These are phyloP conservation scores for Exsudoporus floridanus DNA, from an alignment of 1,284 basidiomycete genomes.

Conservation along the genomic window DNA sequence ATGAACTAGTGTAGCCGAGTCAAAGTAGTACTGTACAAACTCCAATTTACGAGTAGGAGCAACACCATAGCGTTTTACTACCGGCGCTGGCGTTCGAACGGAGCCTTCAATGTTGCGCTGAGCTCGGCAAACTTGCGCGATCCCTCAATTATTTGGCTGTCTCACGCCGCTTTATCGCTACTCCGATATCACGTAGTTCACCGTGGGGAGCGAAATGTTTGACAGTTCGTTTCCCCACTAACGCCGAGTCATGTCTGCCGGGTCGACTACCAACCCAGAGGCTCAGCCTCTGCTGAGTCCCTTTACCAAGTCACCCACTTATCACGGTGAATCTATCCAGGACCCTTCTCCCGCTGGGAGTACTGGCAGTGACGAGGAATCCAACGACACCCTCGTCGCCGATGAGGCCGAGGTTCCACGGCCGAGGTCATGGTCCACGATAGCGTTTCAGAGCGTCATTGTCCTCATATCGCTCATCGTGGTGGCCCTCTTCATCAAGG, in stretches of 20 bases:
- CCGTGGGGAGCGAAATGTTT: neutral
- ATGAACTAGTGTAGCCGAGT: no score
- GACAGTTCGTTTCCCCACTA: slow-evolving; percentile 4
- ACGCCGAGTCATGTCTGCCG: slow-evolving; percentile 25
- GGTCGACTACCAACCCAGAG: slow-evolving; percentile 15
- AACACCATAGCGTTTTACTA: no score
- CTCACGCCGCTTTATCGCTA: neutral
- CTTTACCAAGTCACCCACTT: slow-evolving; percentile 15
- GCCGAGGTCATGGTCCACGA: slow-evolving; percentile 15
- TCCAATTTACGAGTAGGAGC: no score
- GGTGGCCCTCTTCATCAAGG: slow-evolving; percentile 61
- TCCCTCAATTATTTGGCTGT: neutral
- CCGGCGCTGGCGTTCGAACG: no score
- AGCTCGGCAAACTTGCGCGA: no score
- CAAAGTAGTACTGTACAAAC: no score
- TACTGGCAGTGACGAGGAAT: slow-evolving; percentile 24
- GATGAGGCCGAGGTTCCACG: slow-evolving; percentile 3
- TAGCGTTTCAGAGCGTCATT: slow-evolving; percentile 36
- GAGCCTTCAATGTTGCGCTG: no score
- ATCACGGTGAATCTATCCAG: slow-evolving; percentile 6
- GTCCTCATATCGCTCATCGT: slow-evolving; percentile 38
- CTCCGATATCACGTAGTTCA: neutral
- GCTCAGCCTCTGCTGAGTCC: slow-evolving; percentile 24
- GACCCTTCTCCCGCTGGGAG: neutral
- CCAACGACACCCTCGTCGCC: neutral